Evolutionary conservation across 306 rosid species (phyloP).

Genomic region (Acacia melanoxylon): DNA sequence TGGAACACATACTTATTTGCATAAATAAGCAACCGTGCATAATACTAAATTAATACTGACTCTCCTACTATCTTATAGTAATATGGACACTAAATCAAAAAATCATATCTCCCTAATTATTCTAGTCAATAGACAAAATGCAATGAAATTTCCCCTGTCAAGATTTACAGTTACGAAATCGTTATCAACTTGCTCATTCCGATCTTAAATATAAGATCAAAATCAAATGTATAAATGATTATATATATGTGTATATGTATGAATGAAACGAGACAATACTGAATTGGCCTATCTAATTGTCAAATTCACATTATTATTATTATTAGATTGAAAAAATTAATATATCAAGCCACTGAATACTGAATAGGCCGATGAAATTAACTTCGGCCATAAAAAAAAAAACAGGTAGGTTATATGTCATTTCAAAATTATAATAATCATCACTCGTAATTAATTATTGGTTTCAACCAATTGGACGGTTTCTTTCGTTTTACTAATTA

Average conservation of each 20-base stretch:
- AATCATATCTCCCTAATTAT: too few relatives aligned
- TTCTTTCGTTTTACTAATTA: neutral
- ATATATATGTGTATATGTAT: too few relatives aligned
- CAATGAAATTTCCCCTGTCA: neutral
- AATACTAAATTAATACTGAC: too few relatives aligned
- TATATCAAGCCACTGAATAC: neutral
- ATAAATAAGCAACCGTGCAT: too few relatives aligned
- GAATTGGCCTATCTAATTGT: neutral
- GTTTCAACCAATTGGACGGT: neutral
- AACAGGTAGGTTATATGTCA: conserved; percentile 30
- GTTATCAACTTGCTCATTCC: too few relatives aligned
- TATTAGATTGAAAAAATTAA: neutral
- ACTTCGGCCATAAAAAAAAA: neutral
- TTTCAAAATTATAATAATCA: conserved; percentile 6
- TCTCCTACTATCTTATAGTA: too few relatives aligned
- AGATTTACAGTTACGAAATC: neutral
- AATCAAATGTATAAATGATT: too few relatives aligned
- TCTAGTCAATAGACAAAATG: too few relatives aligned
- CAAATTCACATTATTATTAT: neutral
- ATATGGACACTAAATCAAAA: too few relatives aligned
- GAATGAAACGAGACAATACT: neutral
- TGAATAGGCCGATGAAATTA: neutral
- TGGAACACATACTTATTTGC: too few relatives aligned
- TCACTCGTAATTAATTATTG: neutral
- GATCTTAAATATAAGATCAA: too few relatives aligned